These are phyloP conservation scores for Podaxis sp. DNA, from an alignment of 768 basidiomycete species.

Conservation along the genomic window DNA sequence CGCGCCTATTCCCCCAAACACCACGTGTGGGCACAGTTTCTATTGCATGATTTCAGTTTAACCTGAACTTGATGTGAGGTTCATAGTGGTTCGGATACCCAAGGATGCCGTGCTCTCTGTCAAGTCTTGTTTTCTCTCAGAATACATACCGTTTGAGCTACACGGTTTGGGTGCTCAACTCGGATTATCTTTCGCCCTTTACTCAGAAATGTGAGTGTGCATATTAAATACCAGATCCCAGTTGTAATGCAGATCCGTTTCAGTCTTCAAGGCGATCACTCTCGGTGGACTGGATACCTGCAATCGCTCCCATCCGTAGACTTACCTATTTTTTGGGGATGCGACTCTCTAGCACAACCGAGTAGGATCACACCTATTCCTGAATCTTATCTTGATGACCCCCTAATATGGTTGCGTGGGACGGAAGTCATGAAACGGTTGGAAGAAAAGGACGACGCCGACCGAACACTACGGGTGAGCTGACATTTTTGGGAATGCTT, in stretches of 20 bases:
- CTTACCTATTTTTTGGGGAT: slow-evolving; percentile 62
- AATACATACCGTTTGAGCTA: slow-evolving; percentile 41
- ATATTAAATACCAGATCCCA: slow-evolving; percentile 4
- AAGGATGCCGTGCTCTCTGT: slow-evolving; percentile 63
- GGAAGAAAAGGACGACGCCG: slow-evolving; percentile 36
- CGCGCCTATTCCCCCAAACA: slow-evolving; percentile 29
- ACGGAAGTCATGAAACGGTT: slow-evolving; percentile 36
- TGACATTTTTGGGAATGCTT: not conserved
- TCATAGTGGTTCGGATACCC: slow-evolving; percentile 63
- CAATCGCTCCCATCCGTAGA: slow-evolving; percentile 64
- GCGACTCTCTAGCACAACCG: slow-evolving; percentile 16
- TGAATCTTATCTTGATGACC: not conserved
- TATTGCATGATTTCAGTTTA: not conserved
- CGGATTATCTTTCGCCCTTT: slow-evolving; percentile 61
- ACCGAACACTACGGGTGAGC: slow-evolving; percentile 9
- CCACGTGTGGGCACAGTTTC: slow-evolving; percentile 31
- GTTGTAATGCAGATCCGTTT: slow-evolving; percentile 15
- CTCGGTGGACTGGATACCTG: slow-evolving; percentile 42
- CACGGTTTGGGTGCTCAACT: slow-evolving; percentile 63
- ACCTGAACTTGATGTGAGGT: slow-evolving; percentile 9
- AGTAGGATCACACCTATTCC: slow-evolving; percentile 1
- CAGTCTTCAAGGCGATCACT: slow-evolving; percentile 43
- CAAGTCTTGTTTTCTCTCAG: slow-evolving; percentile 50
- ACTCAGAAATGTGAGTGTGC: slow-evolving; percentile 54
- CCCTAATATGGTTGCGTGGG: slow-evolving; percentile 8